A percentile compares a stretch with the other conserved stretches of the same genome.
Conservation (phyloP, 257 asterid species). For the Ligustrum vulgare region DNA sequence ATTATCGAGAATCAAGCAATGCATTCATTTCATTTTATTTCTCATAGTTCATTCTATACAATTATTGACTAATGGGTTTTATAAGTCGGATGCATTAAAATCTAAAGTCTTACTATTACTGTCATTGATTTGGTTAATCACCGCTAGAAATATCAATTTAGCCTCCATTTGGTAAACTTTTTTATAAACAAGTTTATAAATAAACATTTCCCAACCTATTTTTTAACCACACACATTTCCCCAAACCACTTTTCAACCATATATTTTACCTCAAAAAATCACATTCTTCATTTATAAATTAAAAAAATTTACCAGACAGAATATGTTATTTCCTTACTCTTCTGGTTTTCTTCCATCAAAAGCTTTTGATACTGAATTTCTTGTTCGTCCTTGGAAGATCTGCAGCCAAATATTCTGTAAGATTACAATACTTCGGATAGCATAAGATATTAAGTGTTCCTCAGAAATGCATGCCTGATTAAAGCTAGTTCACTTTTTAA, state of each 20-base stretch:
- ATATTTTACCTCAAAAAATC: too few species aligned
- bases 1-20: background rate
- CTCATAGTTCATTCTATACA: background rate
- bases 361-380: slow-evolving; percentile 46
- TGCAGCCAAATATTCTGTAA: slow-evolving; percentile 35
- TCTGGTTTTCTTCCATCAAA: slow-evolving; percentile 60
- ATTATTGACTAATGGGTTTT: background rate
- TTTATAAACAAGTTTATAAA: too few species aligned
- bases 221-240: too few species aligned
- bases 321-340: slow-evolving; percentile 49
- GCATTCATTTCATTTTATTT: background rate
- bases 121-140: background rate
- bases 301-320: too few species aligned
- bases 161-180: too few species aligned
- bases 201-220: too few species aligned
- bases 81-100: slow-evolving; percentile 8
- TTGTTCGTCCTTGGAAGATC: slow-evolving; percentile 62
- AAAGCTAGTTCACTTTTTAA: slow-evolving; percentile 58
- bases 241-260: too few species aligned
- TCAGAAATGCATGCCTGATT: slow-evolving; percentile 49
- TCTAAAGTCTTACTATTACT: slow-evolving; percentile 2
- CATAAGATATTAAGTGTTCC: slow-evolving; percentile 5
- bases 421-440: slow-evolving; percentile 19
- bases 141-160: background rate
- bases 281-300: too few species aligned